phyloP scores from a whole-genome alignment of 768 basidiomycete species.

The Psilocybe tampanensis region DNA sequence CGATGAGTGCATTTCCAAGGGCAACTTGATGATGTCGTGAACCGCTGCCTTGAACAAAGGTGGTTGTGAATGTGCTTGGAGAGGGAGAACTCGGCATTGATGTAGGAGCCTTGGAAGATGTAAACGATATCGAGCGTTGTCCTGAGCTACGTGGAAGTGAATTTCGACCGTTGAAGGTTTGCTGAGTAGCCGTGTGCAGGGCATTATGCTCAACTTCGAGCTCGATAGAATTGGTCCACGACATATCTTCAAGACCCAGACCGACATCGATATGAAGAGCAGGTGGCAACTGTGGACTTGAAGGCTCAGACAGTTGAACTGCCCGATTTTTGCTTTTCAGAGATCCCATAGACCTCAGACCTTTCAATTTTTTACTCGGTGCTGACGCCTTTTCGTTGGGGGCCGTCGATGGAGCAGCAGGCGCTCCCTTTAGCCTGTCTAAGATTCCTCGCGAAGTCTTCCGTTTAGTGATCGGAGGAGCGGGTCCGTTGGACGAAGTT shows the following conservation, averaged over 20 bases:
- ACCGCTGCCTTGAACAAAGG: constrained; percentile 29
- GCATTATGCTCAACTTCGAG: constrained; percentile 7
- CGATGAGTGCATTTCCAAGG: constrained; percentile 88
- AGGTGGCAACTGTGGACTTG: constrained; percentile 57
- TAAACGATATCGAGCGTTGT: constrained; percentile 77
- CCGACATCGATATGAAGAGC: constrained; percentile 56
- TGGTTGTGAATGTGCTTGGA: constrained; percentile 43
- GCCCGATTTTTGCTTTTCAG: constrained; percentile 57
- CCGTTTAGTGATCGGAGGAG: constrained; percentile 37
- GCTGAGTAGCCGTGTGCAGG: constrained; percentile 33
- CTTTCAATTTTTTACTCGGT: constrained; percentile 63
- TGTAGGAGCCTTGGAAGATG: constrained; percentile 44
- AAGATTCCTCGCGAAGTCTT: constrained; percentile 74
- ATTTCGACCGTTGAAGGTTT: constrained; percentile 32
- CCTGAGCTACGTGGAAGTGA: constrained; percentile 50
- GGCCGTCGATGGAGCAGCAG: constrained; percentile 42
- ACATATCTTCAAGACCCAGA: constrained; percentile 55
- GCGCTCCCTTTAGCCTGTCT: constrained; percentile 55
- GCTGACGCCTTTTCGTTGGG: constrained; percentile 33
- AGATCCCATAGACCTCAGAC: constrained; percentile 80
- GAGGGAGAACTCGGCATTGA: constrained; percentile 56
- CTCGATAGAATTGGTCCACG: constrained; percentile 46
- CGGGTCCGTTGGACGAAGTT: constrained; percentile 29
- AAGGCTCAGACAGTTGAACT: constrained; percentile 38
- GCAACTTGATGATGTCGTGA: constrained; percentile 61